Evolutionary conservation across 495 filamentous ascomycete genomes (phyloP), one percentile per base, ranked within the genome.

Genomic region (Aspergillus carlsbadensis): DNA sequence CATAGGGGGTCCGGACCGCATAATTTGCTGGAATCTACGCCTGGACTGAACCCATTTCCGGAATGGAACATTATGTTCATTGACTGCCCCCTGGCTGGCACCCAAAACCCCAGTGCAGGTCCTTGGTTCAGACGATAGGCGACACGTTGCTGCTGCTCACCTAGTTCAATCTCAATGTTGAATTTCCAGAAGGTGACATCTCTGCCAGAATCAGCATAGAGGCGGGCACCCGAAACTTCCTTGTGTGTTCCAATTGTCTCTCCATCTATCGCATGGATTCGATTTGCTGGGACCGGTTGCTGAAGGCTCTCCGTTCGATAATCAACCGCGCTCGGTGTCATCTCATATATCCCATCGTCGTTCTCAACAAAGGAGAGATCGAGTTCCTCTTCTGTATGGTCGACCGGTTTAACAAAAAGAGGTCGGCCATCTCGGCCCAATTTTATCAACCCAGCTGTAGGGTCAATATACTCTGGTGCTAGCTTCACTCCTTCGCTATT

Each of bases 61-160:
- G 86, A 93, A 77, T 98, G 83, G 73, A 96, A 98, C 91, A 97
- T 96, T 62, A 96, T 90, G 73, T 98, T 96, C 95, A 98, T 98
- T 7, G 88, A 81, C 71, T 96, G 82, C 20, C 85, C 88, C 47
- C 77, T 80, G 48, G 88, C 89, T 10, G 94, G 94, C 1, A 98
- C 91, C 94, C 94, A 98, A 71, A 98, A 98, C 10, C 86, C 88
- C 22, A 92, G 82, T 13, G 91, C 86, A 6, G 93, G 92, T 5
- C 92, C 94, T 57, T 84, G 81, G 67, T 98, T 98, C 72, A 98
- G 96, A 45, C 94, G 86, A 66, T 98, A 98, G 0, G 92, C 95
- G 62, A 98, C 88, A 42, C 92, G 87, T 54, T 89, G 81, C 65
- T 96, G 88, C 45, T 78, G 78, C 14, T 85, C 70, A 26, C 81